Percentiles rank a stretch among this genome's conserved stretches.
phyloP scores from a whole-genome alignment of 2,329 filamentous ascomycete genomes.

The Talaromyces rugulosus region DNA sequence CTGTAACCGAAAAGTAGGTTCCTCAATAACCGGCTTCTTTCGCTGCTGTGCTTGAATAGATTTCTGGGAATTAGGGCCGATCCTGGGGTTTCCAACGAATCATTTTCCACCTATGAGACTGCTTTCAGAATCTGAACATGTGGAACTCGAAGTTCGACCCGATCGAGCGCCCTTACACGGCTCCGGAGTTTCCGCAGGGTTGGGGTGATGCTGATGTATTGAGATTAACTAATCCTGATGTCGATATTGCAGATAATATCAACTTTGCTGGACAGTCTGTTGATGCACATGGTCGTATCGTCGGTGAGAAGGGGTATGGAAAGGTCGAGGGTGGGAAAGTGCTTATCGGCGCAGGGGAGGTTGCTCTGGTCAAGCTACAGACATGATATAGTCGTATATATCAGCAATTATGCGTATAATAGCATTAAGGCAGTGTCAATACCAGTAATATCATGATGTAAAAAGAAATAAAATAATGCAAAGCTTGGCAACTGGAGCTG shows the following conservation, averaged over 20 bases:
- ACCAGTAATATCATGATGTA: no score
- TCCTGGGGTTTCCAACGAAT: background rate
- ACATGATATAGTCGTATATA: background rate
- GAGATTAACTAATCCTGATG: background rate
- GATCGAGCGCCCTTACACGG: background rate
- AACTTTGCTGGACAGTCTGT: background rate
- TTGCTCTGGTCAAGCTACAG: background rate
- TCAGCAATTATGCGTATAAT: no score
- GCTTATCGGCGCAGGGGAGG: background rate
- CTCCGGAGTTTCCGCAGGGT: background rate
- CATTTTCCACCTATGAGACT: background rate
- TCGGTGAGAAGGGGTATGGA: background rate
- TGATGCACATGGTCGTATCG: background rate
- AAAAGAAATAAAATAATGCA: background rate
- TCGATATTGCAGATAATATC: conserved; percentile 1
- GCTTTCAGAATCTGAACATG: background rate
- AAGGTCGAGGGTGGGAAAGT: background rate
- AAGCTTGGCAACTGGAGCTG: background rate
- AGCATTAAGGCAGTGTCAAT: no score
- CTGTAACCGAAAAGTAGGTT: background rate
- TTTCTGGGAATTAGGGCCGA: background rate
- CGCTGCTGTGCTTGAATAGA: background rate
- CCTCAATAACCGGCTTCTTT: background rate
- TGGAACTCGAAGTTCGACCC: background rate
- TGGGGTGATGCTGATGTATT: background rate